Evolutionary conservation across 345 rosid genomes (phyloP).

Genomic region (Eucalyptus grandis): DNA sequence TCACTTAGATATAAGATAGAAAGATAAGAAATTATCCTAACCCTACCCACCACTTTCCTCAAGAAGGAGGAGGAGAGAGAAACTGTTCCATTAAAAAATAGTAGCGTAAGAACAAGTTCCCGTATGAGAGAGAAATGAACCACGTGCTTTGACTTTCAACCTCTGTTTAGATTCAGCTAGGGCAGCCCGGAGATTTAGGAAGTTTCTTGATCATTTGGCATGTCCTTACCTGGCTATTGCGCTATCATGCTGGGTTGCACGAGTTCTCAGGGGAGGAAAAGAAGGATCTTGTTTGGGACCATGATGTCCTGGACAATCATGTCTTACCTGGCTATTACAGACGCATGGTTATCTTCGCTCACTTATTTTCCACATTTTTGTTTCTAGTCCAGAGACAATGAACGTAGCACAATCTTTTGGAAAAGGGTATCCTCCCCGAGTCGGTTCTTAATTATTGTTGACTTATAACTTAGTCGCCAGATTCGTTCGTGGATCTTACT

Average conservation of each 20-base stretch:
- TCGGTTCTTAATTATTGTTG: background rate
- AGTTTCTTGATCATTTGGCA: background rate
- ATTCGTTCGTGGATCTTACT: background rate
- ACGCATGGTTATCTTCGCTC: background rate
- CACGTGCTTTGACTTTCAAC: background rate
- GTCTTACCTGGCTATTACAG: background rate
- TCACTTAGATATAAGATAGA: background rate
- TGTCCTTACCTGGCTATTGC: background rate
- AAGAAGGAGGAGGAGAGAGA: background rate
- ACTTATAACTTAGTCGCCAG: background rate
- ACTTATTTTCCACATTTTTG: background rate
- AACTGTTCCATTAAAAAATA: background rate
- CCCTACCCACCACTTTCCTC: background rate
- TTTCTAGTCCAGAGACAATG: background rate
- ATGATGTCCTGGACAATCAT: background rate
- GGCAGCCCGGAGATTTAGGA: background rate
- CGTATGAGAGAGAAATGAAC: background rate
- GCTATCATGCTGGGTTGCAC: background rate
- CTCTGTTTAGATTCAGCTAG: background rate
- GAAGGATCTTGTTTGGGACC: background rate
- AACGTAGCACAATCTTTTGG: background rate
- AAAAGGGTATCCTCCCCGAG: background rate
- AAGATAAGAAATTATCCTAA: background rate
- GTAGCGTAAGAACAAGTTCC: background rate
- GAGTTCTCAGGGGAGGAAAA: background rate